Evolutionary conservation across 768 basidiomycete genomes (phyloP), one percentile per base, ranked within the genome.

Genomic region (Serendipita sp.): DNA sequence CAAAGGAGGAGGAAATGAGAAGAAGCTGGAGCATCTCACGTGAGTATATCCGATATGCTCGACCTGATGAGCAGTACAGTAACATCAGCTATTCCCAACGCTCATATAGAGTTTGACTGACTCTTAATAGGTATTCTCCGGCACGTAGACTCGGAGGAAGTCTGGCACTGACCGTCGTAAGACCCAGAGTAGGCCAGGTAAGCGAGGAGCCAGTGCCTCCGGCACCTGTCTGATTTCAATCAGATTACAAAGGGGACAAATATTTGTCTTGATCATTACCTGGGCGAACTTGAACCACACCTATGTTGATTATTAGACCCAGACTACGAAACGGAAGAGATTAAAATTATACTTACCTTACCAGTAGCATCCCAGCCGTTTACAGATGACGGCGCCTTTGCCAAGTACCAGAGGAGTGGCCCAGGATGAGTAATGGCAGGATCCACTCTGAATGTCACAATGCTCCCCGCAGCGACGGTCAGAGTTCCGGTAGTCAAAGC

Each of bases 91-190:
- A 38, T 5, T 38, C 34, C 34, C 14, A 5, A 14, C 7, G 14
- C 14, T 38, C 14, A 14, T 14, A 14, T 7, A 38, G 34, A 38
- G 34, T n/a, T 14, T 14, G 34, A 38, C 34, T 38, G 34, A 38
- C 34, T 38, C 64, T 62, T 28, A 64, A 16, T 7, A 64, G 42
- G 45, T 64, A 64, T 61, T 64, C 43, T 13, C 61, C 64, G 34
- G 30, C 33, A 5, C 61, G 64, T 14, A 64, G 17, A 2, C 24
- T 50, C n/a, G 34, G 20, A 31, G 64, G 64, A 31, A 64, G 62
- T 20, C 20, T 63, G 45, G 62, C 44, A 24, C 53, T 58, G 53
- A 58, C 53, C 9, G 24, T 5, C 4, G 53, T 58, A 11, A 24
- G 17, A 31, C 34, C 53, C 17, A 11, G 13, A 11, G 5, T 30